These are phyloP conservation scores for Discostella stelligeroides DNA, from an alignment of 108 stramenopile species.

Conservation along the genomic window DNA sequence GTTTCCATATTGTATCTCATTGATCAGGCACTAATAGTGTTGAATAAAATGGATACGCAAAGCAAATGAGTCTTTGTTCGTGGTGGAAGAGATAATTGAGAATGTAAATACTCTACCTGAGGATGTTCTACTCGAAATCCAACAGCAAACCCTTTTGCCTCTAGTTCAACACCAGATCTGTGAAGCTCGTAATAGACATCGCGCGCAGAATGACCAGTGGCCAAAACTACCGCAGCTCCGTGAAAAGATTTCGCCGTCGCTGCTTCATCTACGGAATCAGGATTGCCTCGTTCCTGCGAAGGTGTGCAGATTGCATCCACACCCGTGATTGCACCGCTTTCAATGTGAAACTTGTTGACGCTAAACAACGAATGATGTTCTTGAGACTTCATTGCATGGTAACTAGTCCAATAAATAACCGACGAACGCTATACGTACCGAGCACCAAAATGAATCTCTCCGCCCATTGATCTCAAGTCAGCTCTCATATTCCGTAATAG, in stretches of 20 bases:
- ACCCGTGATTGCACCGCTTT: slow-evolving; percentile 54
- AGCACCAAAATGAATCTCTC: slow-evolving; percentile 83
- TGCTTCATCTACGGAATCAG: not conserved
- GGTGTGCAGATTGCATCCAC: slow-evolving; percentile 39
- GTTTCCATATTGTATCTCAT: slow-evolving; percentile 86
- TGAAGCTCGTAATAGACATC: slow-evolving; percentile 90
- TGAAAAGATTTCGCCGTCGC: slow-evolving; percentile 20
- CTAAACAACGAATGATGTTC: not conserved
- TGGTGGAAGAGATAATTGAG: not conserved
- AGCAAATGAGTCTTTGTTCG: not conserved
- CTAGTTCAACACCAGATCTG: slow-evolving; percentile 66
- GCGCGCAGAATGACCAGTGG: slow-evolving; percentile 92
- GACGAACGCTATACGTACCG: slow-evolving; percentile 18
- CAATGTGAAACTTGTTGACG: slow-evolving; percentile 58
- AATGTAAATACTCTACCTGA: not conserved
- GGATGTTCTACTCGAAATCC: slow-evolving; percentile 97
- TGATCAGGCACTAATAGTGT: slow-evolving; percentile 69
- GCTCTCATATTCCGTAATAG: slow-evolving; percentile 79
- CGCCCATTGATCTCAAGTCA: slow-evolving; percentile 66
- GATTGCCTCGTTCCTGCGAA: slow-evolving; percentile 27
- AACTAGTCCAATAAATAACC: not conserved
- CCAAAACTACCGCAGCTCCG: slow-evolving; percentile 84
- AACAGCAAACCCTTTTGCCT: slow-evolving; percentile 94
- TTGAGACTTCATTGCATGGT: not conserved
- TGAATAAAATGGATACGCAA: not conserved